Evolutionary conservation across 768 basidiomycete genomes (phyloP), one percentile per base, ranked within the genome.

Genomic region (Russula sp.): DNA sequence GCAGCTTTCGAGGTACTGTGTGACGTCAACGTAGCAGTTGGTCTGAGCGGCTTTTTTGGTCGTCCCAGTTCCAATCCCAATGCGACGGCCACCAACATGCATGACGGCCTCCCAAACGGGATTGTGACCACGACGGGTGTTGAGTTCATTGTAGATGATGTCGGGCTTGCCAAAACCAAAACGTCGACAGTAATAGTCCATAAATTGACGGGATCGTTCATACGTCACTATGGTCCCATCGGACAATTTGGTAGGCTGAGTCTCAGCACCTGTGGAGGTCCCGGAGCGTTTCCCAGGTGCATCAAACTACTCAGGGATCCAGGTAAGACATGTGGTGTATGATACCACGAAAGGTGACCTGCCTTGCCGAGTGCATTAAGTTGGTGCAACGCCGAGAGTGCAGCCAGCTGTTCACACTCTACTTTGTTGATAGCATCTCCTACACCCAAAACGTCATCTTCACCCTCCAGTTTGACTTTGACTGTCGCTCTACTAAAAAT

Each of bases 121-220:
- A n/a, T 45, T 46, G 46, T 70, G 65, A 63, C 22, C 45, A 13
- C 59, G 68, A 56, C 67, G 72, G 29, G 69, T 68, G 20, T 70
- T 73, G 43, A 68, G 47, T 45, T 77, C 76, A 1, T 75, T 73
- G 61, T 81, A 87, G 14, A 79, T 77, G 62, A 96, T 73, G 52
- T 89, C 87, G 2, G 92, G 91, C 64, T 81, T 82, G 10, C 79
- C 77, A 69, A 94, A 94, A 29, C 76, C 75, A 71, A 84, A 97
- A 39, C 84, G 79, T 48, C 84, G 81, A 70, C 93, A 96, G 69
- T 98, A 98, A 72, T 89, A 98, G 65, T 95, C 94, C 87, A 97
- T 94, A 77, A 98, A 98, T 62, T 81, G 83, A 52, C 87, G 83
- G 3, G 93, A 92, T 55, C 81, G 80, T 55, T 91, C 89, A 54